These are phyloP conservation scores for Rubus parviflorus DNA, from an alignment of 306 rosid species.

Conservation along the genomic window DNA sequence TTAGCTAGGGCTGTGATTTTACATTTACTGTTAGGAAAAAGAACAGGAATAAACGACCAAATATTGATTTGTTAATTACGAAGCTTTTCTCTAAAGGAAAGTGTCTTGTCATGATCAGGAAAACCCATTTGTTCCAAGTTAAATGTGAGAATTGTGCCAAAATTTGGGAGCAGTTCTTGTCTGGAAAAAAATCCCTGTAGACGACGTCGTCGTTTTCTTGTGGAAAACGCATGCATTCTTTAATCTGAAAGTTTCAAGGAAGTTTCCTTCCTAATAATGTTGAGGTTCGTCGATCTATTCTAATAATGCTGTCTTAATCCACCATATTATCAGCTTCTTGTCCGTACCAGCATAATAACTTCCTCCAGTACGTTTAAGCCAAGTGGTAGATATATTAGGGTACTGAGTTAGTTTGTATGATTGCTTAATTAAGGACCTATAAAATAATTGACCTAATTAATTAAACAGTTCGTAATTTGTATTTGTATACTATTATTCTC, in stretches of 20 bases:
- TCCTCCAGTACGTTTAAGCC: no score
- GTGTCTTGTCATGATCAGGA: neutral
- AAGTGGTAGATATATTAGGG: neutral
- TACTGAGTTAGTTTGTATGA: neutral
- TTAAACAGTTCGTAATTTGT: neutral
- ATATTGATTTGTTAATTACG: neutral
- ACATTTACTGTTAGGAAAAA: neutral
- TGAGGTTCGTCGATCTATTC: neutral
- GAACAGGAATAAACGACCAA: neutral
- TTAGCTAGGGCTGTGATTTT: neutral
- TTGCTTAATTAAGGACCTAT: neutral
- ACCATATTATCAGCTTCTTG: neutral
- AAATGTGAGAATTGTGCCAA: neutral
- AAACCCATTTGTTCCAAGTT: neutral
- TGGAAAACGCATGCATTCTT: constrained; percentile 7
- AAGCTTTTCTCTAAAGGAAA: neutral
- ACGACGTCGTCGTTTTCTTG: neutral
- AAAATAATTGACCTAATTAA: neutral
- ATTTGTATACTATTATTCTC: neutral
- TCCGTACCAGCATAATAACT: neutral
- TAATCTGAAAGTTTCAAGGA: neutral
- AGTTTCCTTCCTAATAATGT: constrained; percentile 1
- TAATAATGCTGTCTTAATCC: neutral
- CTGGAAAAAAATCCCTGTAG: neutral
- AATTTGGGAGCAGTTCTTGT: neutral